Conservation (phyloP, 768 basidiomycete genomes). For the Hericium alpestre region DNA sequence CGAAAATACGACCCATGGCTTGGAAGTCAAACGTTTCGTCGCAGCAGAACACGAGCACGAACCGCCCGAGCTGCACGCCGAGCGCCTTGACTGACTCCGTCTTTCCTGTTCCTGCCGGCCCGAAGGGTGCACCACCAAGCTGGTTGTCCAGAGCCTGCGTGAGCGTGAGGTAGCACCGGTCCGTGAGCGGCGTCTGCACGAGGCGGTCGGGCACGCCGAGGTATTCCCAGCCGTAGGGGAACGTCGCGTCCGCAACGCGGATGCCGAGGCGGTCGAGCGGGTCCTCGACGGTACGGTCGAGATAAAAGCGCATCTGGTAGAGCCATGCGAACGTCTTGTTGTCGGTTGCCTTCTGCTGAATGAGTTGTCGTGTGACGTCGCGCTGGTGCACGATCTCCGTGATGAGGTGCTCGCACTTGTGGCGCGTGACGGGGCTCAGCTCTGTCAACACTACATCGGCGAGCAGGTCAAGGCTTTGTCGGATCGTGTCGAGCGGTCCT, state of each 20-base stretch:
- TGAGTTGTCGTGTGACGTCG: slow-evolving; percentile 80
- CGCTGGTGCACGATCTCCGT: slow-evolving; percentile 97
- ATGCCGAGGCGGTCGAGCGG: slow-evolving; percentile 75
- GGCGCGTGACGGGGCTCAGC: slow-evolving; percentile 79
- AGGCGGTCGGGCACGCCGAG: slow-evolving; percentile 93
- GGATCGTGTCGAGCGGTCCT: slow-evolving; percentile 60
- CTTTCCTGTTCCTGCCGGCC: slow-evolving; percentile 93
- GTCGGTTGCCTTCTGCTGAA: slow-evolving; percentile 53
- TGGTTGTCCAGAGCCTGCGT: slow-evolving; percentile 94
- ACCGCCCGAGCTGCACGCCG: slow-evolving; percentile 92
- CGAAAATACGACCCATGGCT: slow-evolving; percentile 98
- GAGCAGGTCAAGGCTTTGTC: slow-evolving; percentile 83
- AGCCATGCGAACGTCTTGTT: slow-evolving; percentile 81
- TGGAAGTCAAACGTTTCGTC: slow-evolving; percentile 99
- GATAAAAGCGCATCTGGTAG: slow-evolving; percentile 97
- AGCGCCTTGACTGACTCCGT: slow-evolving; percentile 99
- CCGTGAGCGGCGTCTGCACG: slow-evolving; percentile 96
- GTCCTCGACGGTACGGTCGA: slow-evolving; percentile 59
- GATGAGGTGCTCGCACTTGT: slow-evolving; percentile 97
- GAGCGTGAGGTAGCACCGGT: slow-evolving; percentile 90
- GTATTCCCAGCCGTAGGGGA: slow-evolving; percentile 99
- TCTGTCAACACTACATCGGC: slow-evolving; percentile 94
- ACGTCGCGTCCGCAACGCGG: slow-evolving; percentile 79
- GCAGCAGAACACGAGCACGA: slow-evolving; percentile 99
- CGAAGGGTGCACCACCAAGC: slow-evolving; percentile 94